Conservation (phyloP, 2,329 filamentous ascomycete species). For the Exophiala sp. region DNA sequence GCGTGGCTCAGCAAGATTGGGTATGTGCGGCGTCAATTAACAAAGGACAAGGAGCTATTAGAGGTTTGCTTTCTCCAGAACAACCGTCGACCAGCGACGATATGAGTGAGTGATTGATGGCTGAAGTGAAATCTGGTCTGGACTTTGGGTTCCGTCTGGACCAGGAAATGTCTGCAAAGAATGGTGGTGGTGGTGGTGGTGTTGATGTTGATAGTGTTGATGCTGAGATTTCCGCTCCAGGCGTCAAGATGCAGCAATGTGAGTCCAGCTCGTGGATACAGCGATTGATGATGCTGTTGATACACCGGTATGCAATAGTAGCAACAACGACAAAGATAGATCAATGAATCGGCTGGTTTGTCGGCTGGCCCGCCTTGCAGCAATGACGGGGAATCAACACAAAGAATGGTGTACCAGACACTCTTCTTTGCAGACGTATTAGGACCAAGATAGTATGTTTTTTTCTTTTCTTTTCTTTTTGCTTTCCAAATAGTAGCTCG, state of each 20-base stretch:
- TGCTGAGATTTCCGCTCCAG: background rate
- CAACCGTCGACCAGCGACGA: slow-evolving; percentile 27
- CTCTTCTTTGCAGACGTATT: slow-evolving; percentile 20
- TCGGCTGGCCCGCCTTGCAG: background rate
- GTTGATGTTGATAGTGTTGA: too few relatives aligned
- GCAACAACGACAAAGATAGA: background rate
- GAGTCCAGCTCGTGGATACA: slow-evolving; percentile 22
- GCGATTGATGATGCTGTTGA: background rate
- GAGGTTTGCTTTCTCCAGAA: slow-evolving; percentile 11
- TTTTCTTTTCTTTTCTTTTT: background rate
- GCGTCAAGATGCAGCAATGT: background rate
- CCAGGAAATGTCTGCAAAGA: slow-evolving; percentile 19
- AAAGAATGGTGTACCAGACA: slow-evolving; percentile 25
- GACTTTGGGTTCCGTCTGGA: too few relatives aligned
- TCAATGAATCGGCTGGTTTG: background rate
- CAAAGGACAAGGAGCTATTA: slow-evolving; percentile 24
- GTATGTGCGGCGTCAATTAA: slow-evolving; percentile 11
- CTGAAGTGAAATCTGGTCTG: background rate
- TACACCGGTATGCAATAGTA: background rate
- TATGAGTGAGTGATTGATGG: slow-evolving; percentile 16
- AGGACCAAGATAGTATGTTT: slow-evolving; percentile 12
- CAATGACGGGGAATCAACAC: slow-evolving; percentile 3
- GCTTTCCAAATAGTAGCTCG: slow-evolving; percentile 25
- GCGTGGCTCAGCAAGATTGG: slow-evolving; percentile 21
- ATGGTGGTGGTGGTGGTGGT: slow-evolving; percentile 5